A percentile compares a stretch with the other conserved stretches of the same genome.
Conservation (phyloP, 805 yeast species). For the Saturnispora saitoi region DNA sequence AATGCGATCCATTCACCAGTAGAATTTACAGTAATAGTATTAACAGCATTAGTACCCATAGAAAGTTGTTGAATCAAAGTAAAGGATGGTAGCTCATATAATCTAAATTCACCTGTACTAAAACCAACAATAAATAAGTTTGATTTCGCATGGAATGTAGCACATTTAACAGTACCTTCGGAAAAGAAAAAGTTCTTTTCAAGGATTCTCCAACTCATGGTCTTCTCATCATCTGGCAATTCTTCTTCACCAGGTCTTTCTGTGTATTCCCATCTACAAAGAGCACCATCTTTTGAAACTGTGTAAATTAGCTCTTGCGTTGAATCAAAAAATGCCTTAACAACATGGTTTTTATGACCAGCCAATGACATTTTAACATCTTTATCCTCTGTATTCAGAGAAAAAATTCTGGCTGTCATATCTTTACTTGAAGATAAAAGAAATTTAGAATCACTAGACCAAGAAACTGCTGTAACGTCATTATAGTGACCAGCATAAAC, state of each 20-base stretch:
- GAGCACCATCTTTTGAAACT: slow-evolving; percentile 88
- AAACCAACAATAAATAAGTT: slow-evolving; percentile 83
- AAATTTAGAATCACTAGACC: slow-evolving; percentile 90
- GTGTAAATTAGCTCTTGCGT: slow-evolving; percentile 88
- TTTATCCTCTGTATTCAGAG: slow-evolving; percentile 60
- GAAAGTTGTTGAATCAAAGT: slow-evolving; percentile 75
- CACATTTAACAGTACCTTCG: slow-evolving; percentile 66
- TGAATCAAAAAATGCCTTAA: slow-evolving; percentile 79
- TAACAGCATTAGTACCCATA: slow-evolving; percentile 86
- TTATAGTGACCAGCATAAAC: slow-evolving; percentile 89
- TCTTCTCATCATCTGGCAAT: slow-evolving; percentile 35
- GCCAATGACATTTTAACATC: slow-evolving; percentile 78
- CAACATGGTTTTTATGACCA: slow-evolving; percentile 86
- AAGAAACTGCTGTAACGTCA: slow-evolving; percentile 66
- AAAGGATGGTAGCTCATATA: slow-evolving; percentile 81
- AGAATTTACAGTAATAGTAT: slow-evolving; percentile 67
- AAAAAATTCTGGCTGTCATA: slow-evolving; percentile 78
- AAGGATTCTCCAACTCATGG: slow-evolving; percentile 74
- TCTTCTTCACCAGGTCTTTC: slow-evolving; percentile 44
- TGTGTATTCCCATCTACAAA: slow-evolving; percentile 84
- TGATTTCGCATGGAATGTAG: slow-evolving; percentile 68
- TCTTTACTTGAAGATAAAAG: slow-evolving; percentile 83
- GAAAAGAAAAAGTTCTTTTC: slow-evolving; percentile 67
- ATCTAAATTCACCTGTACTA: slow-evolving; percentile 78
- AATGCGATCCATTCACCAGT: slow-evolving; percentile 97